Percentiles rank a stretch among this genome's conserved stretches.
Conservation (phyloP, 331 rosid species). For the Malus hybrid region DNA sequence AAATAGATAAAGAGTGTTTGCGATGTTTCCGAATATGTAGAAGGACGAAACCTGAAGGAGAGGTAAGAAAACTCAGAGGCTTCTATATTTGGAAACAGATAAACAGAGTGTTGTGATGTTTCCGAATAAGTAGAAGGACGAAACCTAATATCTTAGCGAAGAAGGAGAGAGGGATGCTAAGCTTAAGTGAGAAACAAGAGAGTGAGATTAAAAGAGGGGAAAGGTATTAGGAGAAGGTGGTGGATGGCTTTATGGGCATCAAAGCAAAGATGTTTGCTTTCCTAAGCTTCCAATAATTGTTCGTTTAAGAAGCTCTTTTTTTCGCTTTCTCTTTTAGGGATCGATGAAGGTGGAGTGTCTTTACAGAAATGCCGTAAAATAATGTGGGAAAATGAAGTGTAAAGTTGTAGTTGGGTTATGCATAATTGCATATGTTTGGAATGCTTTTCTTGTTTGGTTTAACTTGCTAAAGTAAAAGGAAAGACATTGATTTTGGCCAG, state of each 20-base stretch:
- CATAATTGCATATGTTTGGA: neutral
- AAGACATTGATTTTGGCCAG: neutral
- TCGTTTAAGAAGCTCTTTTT: conserved; percentile 14
- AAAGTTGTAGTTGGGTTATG: conserved; percentile 4
- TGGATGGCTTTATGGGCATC: conserved; percentile 58
- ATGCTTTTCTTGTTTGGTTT: neutral
- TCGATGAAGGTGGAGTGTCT: conserved; percentile 38
- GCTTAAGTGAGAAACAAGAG: conserved; percentile 55
- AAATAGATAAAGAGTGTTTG: conserved; percentile 1
- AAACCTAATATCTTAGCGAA: conserved; percentile 51
- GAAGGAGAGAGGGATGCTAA: conserved; percentile 80
- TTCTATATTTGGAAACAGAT: neutral
- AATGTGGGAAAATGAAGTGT: conserved; percentile 20
- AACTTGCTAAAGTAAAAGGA: neutral
- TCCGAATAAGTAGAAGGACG: conserved; percentile 24
- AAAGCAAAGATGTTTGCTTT: conserved; percentile 26
- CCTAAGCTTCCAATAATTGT: conserved; percentile 31
- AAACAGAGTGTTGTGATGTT: neutral
- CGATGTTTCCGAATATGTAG: conserved; percentile 21
- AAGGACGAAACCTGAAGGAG: conserved; percentile 46
- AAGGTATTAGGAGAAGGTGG: conserved; percentile 44
- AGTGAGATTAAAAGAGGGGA: conserved; percentile 37
- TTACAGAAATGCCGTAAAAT: conserved; percentile 8
- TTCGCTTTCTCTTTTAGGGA: conserved; percentile 31
- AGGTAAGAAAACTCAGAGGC: neutral